Evolutionary conservation across 1,139 yeast genomes (phyloP), one percentile per base, ranked within the genome.

Genomic region (Candida sp.): DNA sequence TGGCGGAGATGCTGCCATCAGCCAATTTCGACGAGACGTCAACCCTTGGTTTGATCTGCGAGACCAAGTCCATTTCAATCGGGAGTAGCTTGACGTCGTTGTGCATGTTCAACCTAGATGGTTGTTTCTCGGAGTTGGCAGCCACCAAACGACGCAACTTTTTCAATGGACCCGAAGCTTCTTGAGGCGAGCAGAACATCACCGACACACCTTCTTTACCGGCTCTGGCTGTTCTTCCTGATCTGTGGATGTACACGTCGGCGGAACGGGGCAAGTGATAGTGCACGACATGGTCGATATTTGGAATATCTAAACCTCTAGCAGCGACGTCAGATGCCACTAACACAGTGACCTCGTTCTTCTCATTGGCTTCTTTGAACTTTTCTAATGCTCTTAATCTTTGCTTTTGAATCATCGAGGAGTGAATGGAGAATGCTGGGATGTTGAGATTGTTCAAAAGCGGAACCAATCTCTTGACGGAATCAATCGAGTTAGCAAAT

Each of bases 311-410:
- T 54, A 96, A 79, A 54, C 99, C 99, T 75, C 99, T 84, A 5
- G 99, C 99, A 2, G 99, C 99, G 48, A 94, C 98, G 69, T 94
- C 99, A 2, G 98, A 91, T 1, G 98, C 97, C 49, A 96, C 83
- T 49, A 96, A 76, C 2, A 94, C 93, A 0, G 91, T 82, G 2
- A 90, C 80, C 56, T 77, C 78, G 40, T 69, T 67, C 54, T 72
- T 75, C 61, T 78, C 67, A 62, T 82, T 74, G 31, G 86, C 81
- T 47, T 75, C 80, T 58, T 80, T 81, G 69, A 86, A 88, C 54
- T 82, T 78, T 65, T 96, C 99, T 60, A 96, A 74, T 5, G 96
- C 84, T 60, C 94, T 81, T 61, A 96, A 74, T 65, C 99, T 85
- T 66, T 90, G 97, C 63, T 92, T 94, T 67, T 96, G 99, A 47